Evolutionary conservation across 2,329 filamentous ascomycete species (phyloP), one percentile per base, ranked within the genome.

Genomic region (Xylariaceae sp.): DNA sequence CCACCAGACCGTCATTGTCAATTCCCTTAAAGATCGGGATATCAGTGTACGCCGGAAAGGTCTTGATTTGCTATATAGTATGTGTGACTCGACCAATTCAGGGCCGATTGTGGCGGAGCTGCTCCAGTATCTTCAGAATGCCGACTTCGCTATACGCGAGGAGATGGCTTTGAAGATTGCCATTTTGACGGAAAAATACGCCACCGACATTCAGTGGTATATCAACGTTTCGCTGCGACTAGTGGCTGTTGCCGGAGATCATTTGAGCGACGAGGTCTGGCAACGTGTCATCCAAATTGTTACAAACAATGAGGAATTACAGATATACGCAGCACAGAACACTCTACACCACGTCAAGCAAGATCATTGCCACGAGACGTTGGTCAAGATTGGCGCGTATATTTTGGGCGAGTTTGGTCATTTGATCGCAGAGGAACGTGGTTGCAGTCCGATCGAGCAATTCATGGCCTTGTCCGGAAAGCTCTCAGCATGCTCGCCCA

Each of bases 111-210:
- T 99, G 40, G 87, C 88, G 57, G 94, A 99, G 74, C 84, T 99
- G 49, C 75, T 99, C 51, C 89, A 92, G 63, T 97, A 96, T 71
- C 81, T 99, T 6, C 92, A 96, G 67, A 96, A 90, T 53, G 94
- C 94, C 47, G 94, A 99, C 71, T 99, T 96, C 71, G 92, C 92
- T 4, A 96, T 99, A 65, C 85, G 95, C 60, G 95, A 99, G 74
- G 94, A 99, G 72, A 99, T 99, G 94, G 94, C 97, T 3, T 78
- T 99, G 60, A 99, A 99, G 75, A 96, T 99, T 72, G 94, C 94
- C 50, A 99, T 99, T 67, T 73, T 99, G 61, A 97, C 95, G 0
- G 94, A 99, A 70, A 97, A 97, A 70, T 99, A 99, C 70, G 94
- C 94, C 29, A 96, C 91, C 0, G 94, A 99, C 67, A 89, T 96